Percentiles rank a stretch among this genome's conserved stretches.
Conservation (phyloP, 768 basidiomycete species). For the Tricholomella constricta region DNA sequence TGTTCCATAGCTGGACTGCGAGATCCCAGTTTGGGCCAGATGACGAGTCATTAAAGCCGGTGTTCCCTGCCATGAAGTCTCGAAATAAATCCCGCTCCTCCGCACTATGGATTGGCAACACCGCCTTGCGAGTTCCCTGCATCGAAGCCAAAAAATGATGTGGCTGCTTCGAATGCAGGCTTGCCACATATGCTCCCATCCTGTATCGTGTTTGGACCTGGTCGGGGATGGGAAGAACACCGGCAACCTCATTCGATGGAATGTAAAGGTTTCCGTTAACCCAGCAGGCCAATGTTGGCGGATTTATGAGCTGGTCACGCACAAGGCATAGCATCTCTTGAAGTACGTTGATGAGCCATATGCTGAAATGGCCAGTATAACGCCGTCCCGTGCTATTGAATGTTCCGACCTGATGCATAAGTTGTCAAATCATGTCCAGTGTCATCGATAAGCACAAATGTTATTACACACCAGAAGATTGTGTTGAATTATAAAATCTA, state of each 20-base stretch:
- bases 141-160: not conserved
- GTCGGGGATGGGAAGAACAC: conserved; percentile 7
- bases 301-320: not conserved
- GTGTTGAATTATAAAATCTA: conserved; percentile 26
- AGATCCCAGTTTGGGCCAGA: not conserved
- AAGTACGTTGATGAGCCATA: conserved; percentile 21
- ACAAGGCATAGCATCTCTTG: not conserved
- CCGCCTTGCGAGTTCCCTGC: conserved; percentile 3
- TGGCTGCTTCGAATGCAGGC: not conserved
- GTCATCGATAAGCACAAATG: no score
- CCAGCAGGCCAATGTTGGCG: not conserved
- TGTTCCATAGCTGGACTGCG: not conserved
- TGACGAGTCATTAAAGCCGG: not conserved
- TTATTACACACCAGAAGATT: conserved; percentile 16
- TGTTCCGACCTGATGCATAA: conserved; percentile 18
- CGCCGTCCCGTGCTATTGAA: conserved; percentile 20
- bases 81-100: not conserved
- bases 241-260: not conserved
- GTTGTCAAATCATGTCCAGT: no score
- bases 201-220: not conserved
- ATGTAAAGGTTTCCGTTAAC: conserved; percentile 10
- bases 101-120: not conserved
- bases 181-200: not conserved
- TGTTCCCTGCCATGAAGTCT: not conserved
- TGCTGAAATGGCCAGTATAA: conserved; percentile 21